These are phyloP conservation scores for Aspergillus mulundensis DNA, from an alignment of 495 filamentous ascomycete species.

Conservation along the genomic window DNA sequence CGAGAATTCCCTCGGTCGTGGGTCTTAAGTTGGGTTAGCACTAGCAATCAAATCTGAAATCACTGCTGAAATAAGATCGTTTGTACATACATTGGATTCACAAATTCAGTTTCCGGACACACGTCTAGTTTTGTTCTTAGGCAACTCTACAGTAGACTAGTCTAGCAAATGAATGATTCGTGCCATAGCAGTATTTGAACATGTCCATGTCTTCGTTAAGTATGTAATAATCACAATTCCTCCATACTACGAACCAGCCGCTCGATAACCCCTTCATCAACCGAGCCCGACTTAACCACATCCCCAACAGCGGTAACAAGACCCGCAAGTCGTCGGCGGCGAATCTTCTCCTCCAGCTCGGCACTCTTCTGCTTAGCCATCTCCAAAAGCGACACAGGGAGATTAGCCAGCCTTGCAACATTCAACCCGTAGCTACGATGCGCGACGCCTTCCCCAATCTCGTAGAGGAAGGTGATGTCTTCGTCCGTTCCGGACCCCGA, in stretches of 20 bases:
- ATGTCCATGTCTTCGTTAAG: not conserved
- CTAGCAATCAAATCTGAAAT: too few relatives aligned
- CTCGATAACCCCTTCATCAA: constrained; percentile 26
- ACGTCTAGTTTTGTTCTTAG: too few relatives aligned
- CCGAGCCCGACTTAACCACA: constrained; percentile 33
- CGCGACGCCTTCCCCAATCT: constrained; percentile 81
- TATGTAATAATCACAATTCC: constrained; percentile 28
- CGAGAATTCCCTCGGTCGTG: too few relatives aligned
- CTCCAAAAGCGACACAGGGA: constrained; percentile 71
- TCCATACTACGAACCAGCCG: constrained; percentile 34
- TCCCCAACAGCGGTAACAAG: constrained; percentile 36
- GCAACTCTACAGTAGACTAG: too few relatives aligned
- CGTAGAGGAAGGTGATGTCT: constrained; percentile 77
- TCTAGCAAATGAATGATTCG: too few relatives aligned
- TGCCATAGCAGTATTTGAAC: too few relatives aligned
- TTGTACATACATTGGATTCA: too few relatives aligned
- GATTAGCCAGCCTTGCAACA: constrained; percentile 80
- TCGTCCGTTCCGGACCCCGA: constrained; percentile 35
- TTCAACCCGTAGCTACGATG: constrained; percentile 93
- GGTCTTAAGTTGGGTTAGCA: too few relatives aligned
- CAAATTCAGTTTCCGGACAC: too few relatives aligned
- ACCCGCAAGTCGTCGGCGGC: constrained; percentile 49
- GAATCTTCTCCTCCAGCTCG: constrained; percentile 73
- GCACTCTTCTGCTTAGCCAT: constrained; percentile 73
- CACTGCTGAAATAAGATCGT: too few relatives aligned